Evolutionary conservation across 768 basidiomycete genomes (phyloP), one percentile per base, ranked within the genome.

Genomic region (Mycena pura): DNA sequence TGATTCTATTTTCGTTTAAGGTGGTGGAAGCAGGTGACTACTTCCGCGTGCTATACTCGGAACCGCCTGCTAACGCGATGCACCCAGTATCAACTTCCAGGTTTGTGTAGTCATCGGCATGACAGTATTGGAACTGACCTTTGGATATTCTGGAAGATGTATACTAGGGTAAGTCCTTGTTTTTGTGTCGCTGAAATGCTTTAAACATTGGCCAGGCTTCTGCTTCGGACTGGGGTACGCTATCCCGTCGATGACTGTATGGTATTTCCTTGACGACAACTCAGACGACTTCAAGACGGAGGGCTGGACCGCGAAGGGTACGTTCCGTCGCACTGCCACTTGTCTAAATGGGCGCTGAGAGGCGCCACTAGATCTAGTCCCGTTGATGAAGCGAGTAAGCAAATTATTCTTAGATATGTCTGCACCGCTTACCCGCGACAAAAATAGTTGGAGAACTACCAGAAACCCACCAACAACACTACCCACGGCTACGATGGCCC

Each of bases 21-120:
- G 82, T 59, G 82, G 84, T 55, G 85, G 84, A 38, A 84, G 84
- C 73, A 85, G 83, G 84, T 84, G 61, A 58, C 71, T 68, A 21
- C 14, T 24, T 31, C 19, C 41, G 15, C 17, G 2, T 50, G 5
- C 15, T 52, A 25, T 17, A 14, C 5, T 46, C 45, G 27, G n/a
- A 17, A 28, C 38, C 41, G 31, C 15, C 15, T 28, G 17, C 49
- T 62, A 52, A 62, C 11, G 14, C 32, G 10, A 27, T 62, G 34
- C n/a, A n/a, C n/a, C 57, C 62, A 88, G 87, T 68, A 89, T 89
- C 78, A 90, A 90, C 73, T 90, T 90, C 83, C 88, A 86, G 77
- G 81, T 80, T 65, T 44, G 69, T 66, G 17, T n/a, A 15, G 27
- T 38, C 4, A 47, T 40, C 50, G 11, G 17, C 17, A 22, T 27